Evolutionary conservation across 257 asterid species (phyloP).

Genomic region (Salvia hispanica): DNA sequence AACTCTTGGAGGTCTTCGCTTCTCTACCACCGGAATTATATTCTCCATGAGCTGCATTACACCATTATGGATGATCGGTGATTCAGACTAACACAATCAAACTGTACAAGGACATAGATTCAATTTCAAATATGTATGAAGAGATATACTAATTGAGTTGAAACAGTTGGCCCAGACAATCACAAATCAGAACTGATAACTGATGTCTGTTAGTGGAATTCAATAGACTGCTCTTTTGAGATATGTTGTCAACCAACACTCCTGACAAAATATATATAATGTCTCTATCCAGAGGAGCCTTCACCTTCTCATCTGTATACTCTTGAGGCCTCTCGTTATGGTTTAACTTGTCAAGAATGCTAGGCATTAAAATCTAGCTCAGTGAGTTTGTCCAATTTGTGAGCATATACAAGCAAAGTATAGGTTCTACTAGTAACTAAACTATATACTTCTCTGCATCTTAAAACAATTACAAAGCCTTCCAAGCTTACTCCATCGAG

Average conservation of each 20-base stretch:
- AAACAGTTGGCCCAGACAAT: background rate
- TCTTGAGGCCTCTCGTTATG: too few species aligned
- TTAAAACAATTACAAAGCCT: background rate
- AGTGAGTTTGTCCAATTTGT: background rate
- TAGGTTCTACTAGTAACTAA: too few species aligned
- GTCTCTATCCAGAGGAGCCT: too few species aligned
- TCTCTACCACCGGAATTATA: conserved; percentile 62
- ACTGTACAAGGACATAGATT: background rate
- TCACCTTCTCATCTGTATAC: too few species aligned
- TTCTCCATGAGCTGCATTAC: conserved; percentile 71
- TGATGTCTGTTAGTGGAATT: too few species aligned
- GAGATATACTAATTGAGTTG: too few species aligned
- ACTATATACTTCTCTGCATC: background rate
- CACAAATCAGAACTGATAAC: background rate
- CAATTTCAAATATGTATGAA: background rate
- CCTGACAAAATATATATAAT: background rate
- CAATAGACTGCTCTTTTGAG: too few species aligned
- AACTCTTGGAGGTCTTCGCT: conserved; percentile 55
- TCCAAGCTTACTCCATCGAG: background rate
- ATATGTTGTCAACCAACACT: too few species aligned
- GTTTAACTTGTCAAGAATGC: background rate
- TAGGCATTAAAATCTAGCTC: conserved; percentile 1
- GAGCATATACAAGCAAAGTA: too few species aligned
- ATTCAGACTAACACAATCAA: background rate
- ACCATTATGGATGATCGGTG: background rate